Percentiles rank a stretch among this genome's conserved stretches.
These are phyloP conservation scores for Arthrobotrys sphaeroides DNA, from an alignment of 2,329 filamentous ascomycete species.

Conservation along the genomic window DNA sequence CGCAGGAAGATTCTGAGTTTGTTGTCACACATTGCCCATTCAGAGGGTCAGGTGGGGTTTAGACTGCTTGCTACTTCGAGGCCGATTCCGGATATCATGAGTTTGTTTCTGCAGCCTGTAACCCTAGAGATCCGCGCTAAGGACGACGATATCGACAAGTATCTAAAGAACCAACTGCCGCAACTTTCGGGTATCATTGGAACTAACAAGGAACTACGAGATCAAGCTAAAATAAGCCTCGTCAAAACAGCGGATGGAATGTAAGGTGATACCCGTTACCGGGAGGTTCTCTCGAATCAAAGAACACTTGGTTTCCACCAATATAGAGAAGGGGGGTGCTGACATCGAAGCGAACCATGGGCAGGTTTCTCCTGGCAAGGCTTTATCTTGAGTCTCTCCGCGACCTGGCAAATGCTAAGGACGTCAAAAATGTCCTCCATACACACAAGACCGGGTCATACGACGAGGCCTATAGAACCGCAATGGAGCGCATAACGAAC, in stretches of 20 bases:
- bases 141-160: not conserved
- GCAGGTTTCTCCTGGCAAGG: constrained; percentile 62
- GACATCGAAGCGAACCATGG: too few relatives aligned
- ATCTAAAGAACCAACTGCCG: not conserved
- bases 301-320: too few relatives aligned
- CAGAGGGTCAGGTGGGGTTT: constrained; percentile 50
- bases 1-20: constrained; percentile 54
- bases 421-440: too few relatives aligned
- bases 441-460: not conserved
- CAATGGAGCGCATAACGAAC: constrained; percentile 4
- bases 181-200: not conserved
- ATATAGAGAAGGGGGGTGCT: too few relatives aligned
- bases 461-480: not conserved
- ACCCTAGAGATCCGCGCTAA: not conserved
- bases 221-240: not conserved
- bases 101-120: not conserved
- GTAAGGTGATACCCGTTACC: too few relatives aligned
- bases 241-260: not conserved
- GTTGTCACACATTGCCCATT: constrained; percentile 56
- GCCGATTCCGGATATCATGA: not conserved
- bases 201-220: not conserved
- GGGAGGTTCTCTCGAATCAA: too few relatives aligned
- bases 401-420: not conserved
- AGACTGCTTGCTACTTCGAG: constrained; percentile 60
- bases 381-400: constrained; percentile 62